These are phyloP conservation scores for Arthrobotrys iridis DNA, from an alignment of 2,329 filamentous ascomycete genomes.

Conservation along the genomic window DNA sequence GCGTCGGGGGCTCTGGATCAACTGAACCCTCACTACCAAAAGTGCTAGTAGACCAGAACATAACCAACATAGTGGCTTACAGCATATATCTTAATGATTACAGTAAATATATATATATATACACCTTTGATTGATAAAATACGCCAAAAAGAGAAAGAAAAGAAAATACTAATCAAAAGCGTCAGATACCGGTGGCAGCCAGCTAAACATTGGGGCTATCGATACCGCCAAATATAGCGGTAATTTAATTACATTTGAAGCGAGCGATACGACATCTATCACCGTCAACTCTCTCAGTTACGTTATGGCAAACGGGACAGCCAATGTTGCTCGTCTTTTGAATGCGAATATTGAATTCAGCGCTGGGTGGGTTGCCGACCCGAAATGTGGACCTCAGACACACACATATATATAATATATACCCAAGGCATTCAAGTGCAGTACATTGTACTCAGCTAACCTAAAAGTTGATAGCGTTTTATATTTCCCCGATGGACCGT, in stretches of 20 bases:
- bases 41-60: not conserved
- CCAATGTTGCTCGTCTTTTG: not conserved
- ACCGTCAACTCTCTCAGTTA: not conserved
- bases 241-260: not conserved
- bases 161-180: not conserved
- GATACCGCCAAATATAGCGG: not conserved
- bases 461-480: not conserved
- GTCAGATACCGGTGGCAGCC: not conserved
- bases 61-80: not conserved
- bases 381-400: not conserved
- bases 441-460: not conserved
- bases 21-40: not conserved
- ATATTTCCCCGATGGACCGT: not conserved
- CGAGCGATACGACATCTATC: not conserved
- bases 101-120: not conserved
- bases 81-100: slow-evolving; percentile 6
- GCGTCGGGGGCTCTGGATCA: not conserved
- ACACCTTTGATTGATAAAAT: not conserved
- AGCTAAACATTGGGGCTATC: not conserved
- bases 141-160: not conserved
- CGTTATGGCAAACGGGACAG: not conserved
- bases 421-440: not conserved
- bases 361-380: not conserved
- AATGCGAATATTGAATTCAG: not conserved
- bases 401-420: not conserved